Evolutionary conservation across 2,329 filamentous ascomycete genomes (phyloP).

Genomic region (Leptodontidium sp.): DNA sequence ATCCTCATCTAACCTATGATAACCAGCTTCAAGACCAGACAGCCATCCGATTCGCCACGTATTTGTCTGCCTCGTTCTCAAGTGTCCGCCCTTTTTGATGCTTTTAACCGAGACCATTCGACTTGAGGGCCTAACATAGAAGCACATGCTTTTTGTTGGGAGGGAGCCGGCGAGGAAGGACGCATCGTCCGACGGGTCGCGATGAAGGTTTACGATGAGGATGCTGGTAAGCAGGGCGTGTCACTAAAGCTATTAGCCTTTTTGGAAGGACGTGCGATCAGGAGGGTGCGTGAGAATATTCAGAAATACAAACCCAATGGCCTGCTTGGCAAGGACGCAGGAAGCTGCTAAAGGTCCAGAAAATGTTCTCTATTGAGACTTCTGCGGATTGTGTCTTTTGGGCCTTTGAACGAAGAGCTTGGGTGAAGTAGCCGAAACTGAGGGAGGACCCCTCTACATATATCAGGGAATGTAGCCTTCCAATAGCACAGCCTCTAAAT

Average conservation of each 20-base stretch:
- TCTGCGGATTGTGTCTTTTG: no score
- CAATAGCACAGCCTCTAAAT: neutral
- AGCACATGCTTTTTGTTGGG: neutral
- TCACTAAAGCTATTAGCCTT: neutral
- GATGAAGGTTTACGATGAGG: neutral
- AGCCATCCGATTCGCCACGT: neutral
- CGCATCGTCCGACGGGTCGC: neutral
- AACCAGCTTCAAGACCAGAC: neutral
- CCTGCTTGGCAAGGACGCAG: neutral
- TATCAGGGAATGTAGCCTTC: neutral
- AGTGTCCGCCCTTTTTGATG: constrained; percentile 5
- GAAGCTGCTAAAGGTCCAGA: neutral
- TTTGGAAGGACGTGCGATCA: neutral
- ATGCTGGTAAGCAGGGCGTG: neutral
- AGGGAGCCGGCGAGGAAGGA: neutral
- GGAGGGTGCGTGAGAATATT: neutral
- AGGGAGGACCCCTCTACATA: neutral
- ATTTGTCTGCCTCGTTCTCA: neutral
- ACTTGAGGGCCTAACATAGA: neutral
- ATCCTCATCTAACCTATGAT: neutral
- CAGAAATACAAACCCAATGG: neutral
- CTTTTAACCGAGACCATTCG: neutral
- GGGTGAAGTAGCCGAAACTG: neutral
- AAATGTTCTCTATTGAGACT: no score
- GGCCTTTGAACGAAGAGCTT: no score